Conservation (phyloP, 352 stramenopile genomes). For the Pythium aphanidermatum region DNA sequence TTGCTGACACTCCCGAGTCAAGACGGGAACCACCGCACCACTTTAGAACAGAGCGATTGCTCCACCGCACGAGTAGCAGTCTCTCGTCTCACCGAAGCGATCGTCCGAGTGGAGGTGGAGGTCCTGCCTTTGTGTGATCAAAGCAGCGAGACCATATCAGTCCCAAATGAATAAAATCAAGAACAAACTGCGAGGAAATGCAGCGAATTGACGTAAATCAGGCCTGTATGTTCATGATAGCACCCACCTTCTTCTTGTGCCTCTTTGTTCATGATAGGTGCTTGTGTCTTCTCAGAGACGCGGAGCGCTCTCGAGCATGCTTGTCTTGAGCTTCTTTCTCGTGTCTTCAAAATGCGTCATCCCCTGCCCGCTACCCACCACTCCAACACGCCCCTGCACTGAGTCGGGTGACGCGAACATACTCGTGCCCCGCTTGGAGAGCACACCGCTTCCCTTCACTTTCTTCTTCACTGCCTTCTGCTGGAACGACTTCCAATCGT, state of each 20-base stretch:
- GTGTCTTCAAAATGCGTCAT: constrained; percentile 79
- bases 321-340: constrained; percentile 65
- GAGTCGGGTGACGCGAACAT: constrained; percentile 88
- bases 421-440: constrained; percentile 75
- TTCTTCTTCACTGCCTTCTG: constrained; percentile 70
- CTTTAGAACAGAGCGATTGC: constrained; percentile 17
- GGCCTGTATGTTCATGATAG: no score
- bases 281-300: constrained; percentile 8
- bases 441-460: constrained; percentile 61
- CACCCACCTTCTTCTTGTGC: no score
- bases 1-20: background rate
- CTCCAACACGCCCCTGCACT: constrained; percentile 77
- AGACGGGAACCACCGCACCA: constrained; percentile 10
- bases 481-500: constrained; percentile 85
- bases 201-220: no score
- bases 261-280: no score
- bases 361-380: constrained; percentile 82
- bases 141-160: no score
- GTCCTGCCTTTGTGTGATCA: no score
- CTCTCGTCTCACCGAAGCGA: constrained; percentile 1
- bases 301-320: constrained; percentile 8
- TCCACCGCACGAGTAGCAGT: constrained; percentile 10
- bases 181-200: no score
- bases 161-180: no score
- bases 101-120: no score